Conservation (phyloP, 371 early-diverging fungal species). For the Batrachochytrium dendrobatidis region DNA sequence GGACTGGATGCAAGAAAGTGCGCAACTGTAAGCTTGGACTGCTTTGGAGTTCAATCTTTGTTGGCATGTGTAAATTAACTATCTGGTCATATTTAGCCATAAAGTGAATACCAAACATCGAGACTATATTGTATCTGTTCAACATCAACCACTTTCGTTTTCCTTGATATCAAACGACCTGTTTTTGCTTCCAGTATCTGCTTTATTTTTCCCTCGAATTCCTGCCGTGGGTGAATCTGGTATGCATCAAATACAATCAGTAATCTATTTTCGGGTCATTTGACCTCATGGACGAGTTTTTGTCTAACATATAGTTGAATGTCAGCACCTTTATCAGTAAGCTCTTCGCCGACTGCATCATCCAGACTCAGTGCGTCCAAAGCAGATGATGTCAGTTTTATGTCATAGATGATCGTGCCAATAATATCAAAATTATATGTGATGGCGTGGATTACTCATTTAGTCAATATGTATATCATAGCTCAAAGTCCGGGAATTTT, state of each 20-base stretch:
- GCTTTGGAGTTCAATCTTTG: no score
- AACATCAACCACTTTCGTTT: constrained; percentile 13
- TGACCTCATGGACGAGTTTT: no score
- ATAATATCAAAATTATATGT: background rate
- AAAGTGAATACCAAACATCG: no score
- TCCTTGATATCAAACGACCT: constrained; percentile 15
- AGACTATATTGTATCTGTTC: background rate
- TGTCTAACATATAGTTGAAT: no score
- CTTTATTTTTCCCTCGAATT: constrained; percentile 16
- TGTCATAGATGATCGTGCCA: no score
- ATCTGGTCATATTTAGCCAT: no score
- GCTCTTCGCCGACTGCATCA: no score
- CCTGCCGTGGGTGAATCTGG: background rate
- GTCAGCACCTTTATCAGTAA: no score
- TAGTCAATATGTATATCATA: background rate
- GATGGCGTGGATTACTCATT: constrained; percentile 1
- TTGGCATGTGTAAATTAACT: no score
- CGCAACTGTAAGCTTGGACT: background rate
- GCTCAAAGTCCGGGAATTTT: constrained; percentile 16
- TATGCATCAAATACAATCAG: constrained; percentile 3
- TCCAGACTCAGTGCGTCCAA: no score
- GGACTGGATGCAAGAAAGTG: constrained; percentile 14
- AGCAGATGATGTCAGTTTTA: no score
- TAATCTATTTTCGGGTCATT: no score
- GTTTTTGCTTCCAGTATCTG: constrained; percentile 18